Conservation (phyloP, 768 basidiomycete species). For the Rubroboletus satanas region DNA sequence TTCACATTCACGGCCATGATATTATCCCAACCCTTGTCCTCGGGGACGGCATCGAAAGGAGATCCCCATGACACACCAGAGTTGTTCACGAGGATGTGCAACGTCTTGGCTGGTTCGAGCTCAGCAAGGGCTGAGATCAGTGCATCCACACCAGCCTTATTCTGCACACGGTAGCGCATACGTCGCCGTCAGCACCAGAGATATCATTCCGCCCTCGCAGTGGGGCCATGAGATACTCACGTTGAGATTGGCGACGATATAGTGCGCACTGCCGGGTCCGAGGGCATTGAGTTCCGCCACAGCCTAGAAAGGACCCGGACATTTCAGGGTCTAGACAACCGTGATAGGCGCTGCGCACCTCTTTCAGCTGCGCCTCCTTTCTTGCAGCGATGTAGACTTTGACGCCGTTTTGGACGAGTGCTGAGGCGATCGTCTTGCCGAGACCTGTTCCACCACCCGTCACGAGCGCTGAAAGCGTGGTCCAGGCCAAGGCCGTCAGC, state of each 20-base stretch:
- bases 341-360: slow-evolving; percentile 40
- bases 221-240: slow-evolving; percentile 40
- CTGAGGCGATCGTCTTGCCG: slow-evolving; percentile 79
- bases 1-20: slow-evolving; percentile 83
- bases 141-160: slow-evolving; percentile 73
- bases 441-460: slow-evolving; percentile 85
- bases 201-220: neutral
- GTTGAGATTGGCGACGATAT: slow-evolving; percentile 69
- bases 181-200: neutral
- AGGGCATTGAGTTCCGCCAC: slow-evolving; percentile 56
- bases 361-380: slow-evolving; percentile 73
- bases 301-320: slow-evolving; percentile 32
- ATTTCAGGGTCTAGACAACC: slow-evolving; percentile 33
- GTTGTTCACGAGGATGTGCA: slow-evolving; percentile 84
- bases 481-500: neutral
- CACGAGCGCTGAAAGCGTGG: slow-evolving; percentile 51
- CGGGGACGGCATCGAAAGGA: slow-evolving; percentile 64
- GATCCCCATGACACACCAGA: slow-evolving; percentile 80
- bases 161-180: slow-evolving; percentile 37
- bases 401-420: slow-evolving; percentile 81
- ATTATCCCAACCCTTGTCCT: slow-evolving; percentile 84
- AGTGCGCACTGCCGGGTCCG: slow-evolving; percentile 60
- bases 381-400: slow-evolving; percentile 88
- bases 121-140: slow-evolving; percentile 65
- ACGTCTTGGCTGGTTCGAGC: slow-evolving; percentile 52